Conservation (phyloP, 768 basidiomycete genomes). For the Agaricus blazei region DNA sequence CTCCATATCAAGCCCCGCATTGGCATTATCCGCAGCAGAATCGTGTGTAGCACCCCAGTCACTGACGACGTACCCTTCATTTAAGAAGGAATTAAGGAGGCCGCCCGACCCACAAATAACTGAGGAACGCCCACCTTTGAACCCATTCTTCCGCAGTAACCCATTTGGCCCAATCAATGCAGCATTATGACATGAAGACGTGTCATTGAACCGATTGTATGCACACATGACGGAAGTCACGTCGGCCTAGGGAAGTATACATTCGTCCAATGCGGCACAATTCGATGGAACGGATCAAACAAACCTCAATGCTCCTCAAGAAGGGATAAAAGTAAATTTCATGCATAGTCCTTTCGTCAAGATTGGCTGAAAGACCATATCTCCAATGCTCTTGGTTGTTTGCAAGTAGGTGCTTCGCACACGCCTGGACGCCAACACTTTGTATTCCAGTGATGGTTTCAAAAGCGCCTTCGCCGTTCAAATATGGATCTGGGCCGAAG, state of each 20-base stretch:
- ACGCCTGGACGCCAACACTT: conserved; percentile 54
- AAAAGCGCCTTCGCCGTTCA: conserved; percentile 56
- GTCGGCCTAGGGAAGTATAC: conserved; percentile 30
- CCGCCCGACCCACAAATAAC: neutral
- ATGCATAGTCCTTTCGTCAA: conserved; percentile 55
- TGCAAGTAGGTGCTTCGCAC: conserved; percentile 46
- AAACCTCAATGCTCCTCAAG: conserved; percentile 41
- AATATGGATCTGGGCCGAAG: conserved; percentile 59
- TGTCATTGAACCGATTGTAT: conserved; percentile 51
- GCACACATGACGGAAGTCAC: conserved; percentile 49
- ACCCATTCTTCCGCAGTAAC: conserved; percentile 33
- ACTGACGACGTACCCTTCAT: conserved; percentile 40
- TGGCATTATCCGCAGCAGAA: conserved; percentile 39
- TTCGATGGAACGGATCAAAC: neutral
- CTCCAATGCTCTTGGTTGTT: conserved; percentile 52
- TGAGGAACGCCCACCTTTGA: conserved; percentile 29
- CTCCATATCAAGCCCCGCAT: conserved; percentile 47
- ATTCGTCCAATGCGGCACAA: neutral
- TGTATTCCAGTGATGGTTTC: conserved; percentile 59
- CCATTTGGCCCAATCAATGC: conserved; percentile 39
- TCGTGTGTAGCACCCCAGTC: conserved; percentile 52
- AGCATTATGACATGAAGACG: conserved; percentile 61
- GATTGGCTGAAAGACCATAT: conserved; percentile 36
- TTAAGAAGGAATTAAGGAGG: neutral
- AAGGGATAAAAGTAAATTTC: conserved; percentile 52